Evolutionary conservation across 768 basidiomycete species (phyloP).

Genomic region (Pilatotrama ljubarskyi): DNA sequence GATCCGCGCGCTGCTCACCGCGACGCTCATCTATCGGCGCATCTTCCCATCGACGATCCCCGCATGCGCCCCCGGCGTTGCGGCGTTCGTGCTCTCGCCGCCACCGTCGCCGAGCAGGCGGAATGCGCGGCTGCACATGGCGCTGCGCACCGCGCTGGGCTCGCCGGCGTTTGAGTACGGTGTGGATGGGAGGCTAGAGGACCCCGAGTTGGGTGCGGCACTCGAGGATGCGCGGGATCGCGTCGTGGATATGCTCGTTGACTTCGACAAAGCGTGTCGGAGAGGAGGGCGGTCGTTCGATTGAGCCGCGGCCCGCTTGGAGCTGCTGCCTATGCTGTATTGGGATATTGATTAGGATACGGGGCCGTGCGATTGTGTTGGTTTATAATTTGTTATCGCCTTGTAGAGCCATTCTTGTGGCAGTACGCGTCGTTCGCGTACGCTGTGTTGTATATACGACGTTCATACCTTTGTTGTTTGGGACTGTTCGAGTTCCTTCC

Average conservation of each 20-base stretch:
- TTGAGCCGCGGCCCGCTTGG: too few species aligned
- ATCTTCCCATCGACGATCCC: conserved; percentile 50
- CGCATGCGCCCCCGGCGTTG: conserved; percentile 26
- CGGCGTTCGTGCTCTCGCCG: conserved; percentile 52
- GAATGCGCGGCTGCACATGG: conserved; percentile 42
- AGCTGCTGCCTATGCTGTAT: too few species aligned
- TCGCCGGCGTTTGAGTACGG: conserved; percentile 45
- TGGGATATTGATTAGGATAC: too few species aligned
- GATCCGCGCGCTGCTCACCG: conserved; percentile 54
- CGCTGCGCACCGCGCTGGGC: conserved; percentile 57
- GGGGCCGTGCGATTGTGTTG: too few species aligned
- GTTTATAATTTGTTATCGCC: too few species aligned
- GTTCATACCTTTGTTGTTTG: too few species aligned
- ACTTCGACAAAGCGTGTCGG: conserved; percentile 30
- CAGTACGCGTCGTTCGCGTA: too few species aligned
- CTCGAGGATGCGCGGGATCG: conserved; percentile 76
- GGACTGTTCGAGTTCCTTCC: too few species aligned
- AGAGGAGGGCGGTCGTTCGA: conserved; percentile 21
- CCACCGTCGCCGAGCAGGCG: conserved; percentile 53
- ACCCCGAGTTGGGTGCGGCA: conserved; percentile 43
- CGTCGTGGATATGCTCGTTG: conserved; percentile 71
- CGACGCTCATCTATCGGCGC: conserved; percentile 59
- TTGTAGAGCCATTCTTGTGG: too few species aligned
- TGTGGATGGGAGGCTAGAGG: conserved; percentile 34
- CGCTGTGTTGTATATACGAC: too few species aligned